phyloP scores from a whole-genome alignment of 129 eudicot genomes.

The Silybum marianum region DNA sequence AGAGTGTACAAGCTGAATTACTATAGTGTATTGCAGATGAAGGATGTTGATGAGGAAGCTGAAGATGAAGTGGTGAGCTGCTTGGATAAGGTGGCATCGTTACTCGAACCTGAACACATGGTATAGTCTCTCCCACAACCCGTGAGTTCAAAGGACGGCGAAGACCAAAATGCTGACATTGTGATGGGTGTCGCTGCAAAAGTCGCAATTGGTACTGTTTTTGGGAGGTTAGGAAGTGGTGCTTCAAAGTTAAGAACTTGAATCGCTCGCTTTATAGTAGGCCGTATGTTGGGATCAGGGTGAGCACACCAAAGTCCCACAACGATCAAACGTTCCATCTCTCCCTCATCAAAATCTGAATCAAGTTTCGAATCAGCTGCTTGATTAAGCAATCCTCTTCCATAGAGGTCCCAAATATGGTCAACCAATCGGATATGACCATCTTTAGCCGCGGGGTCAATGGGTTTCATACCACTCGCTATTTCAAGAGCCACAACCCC shows the following conservation, averaged over 20 bases:
- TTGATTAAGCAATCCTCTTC: slow-evolving; percentile 30
- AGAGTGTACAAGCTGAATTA: background rate
- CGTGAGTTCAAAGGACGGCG: slow-evolving; percentile 12
- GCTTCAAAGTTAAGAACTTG: slow-evolving; percentile 49
- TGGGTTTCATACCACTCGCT: slow-evolving; percentile 39
- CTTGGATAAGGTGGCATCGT: slow-evolving; percentile 12
- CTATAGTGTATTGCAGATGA: background rate
- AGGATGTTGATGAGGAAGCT: slow-evolving; percentile 18
- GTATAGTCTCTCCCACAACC: slow-evolving; percentile 2
- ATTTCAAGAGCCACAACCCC: slow-evolving; percentile 52
- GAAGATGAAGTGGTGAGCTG: slow-evolving; percentile 28
- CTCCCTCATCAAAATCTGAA: slow-evolving; percentile 27
- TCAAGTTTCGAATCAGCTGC: slow-evolving; percentile 41
- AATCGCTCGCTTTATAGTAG: slow-evolving; percentile 53
- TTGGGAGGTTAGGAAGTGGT: slow-evolving; percentile 38
- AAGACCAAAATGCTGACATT: slow-evolving; percentile 23
- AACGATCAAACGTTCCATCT: slow-evolving; percentile 38
- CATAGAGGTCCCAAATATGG: slow-evolving; percentile 45
- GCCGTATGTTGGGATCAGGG: slow-evolving; percentile 40
- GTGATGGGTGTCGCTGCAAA: slow-evolving; percentile 12
- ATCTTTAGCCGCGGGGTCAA: slow-evolving; percentile 15
- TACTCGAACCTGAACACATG: background rate
- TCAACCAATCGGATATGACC: slow-evolving; percentile 32
- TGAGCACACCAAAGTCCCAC: slow-evolving; percentile 63
- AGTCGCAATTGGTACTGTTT: slow-evolving; percentile 30